Evolutionary conservation across 2,329 filamentous ascomycete genomes (phyloP), one percentile per base, ranked within the genome.

Genomic region (Penicillium expansum): DNA sequence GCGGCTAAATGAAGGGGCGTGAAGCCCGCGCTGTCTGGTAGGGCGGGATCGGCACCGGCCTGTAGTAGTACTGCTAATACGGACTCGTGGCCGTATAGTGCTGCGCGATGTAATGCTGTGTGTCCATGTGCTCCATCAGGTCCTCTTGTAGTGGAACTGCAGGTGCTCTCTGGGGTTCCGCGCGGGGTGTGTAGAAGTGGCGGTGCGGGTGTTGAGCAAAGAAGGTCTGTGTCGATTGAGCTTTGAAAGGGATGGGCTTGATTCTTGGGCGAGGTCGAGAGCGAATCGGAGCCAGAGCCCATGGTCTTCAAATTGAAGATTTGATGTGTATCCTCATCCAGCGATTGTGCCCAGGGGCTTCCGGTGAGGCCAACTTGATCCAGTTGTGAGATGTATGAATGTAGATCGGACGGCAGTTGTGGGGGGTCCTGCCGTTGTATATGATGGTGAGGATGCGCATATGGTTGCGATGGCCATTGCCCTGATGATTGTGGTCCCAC

Each of bases 1-100:
- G 55, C 50, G 4, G 55, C 55, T 27, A 57, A 41, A 37, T 57
- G 55, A 8, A 57, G 33, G 4, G 55, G 55, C 9, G 55, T 57
- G 33, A 53, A 18, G 30, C 55, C 55, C 13, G 55, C 41, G 41
- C 51, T 55, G 30, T 57, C 55, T 16, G 51, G 49, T 22, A 57
- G 42, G 16, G 55, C 42, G n/a, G 50, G 49, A 38, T 57, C 51
- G 6, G 50, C 50, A 20, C 55, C 55, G 10, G 55, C 55, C 22
- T 47, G 35, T 16, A 57, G 51, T 35, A 57, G 33, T 37, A 57
- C 55, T 10, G 42, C 37, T 20, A 57, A 47, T 4, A 54, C 55
- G 18, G 43, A 54, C 29, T 44, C 50, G 29, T 52, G 50, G 38
- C 50, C 50, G 29, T 52, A 33, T 24, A 52, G 39, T 33, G 50